A percentile compares a stretch with the other conserved stretches of the same genome.
These are phyloP conservation scores for Jatropha curcas DNA, from an alignment of 345 rosid genomes.

Conservation along the genomic window DNA sequence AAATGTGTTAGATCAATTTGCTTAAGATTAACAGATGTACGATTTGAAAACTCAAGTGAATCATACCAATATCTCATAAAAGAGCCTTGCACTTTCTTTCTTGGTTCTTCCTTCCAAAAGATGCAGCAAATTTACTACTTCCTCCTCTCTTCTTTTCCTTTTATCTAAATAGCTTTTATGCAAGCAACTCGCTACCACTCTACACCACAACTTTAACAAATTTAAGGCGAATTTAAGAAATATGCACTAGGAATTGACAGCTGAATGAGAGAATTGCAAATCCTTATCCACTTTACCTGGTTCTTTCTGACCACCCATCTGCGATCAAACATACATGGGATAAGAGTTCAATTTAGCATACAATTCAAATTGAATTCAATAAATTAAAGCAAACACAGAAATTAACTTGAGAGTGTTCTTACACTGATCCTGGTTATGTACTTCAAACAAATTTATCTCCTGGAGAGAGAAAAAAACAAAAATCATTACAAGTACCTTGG, in stretches of 20 bases:
- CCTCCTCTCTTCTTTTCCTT: slow-evolving; percentile 44
- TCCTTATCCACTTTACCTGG: slow-evolving; percentile 31
- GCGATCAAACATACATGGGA: slow-evolving; percentile 32
- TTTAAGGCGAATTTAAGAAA: slow-evolving; percentile 6
- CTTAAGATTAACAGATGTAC: neutral
- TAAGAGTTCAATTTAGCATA: neutral
- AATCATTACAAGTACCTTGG: neutral
- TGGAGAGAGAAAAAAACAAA: slow-evolving; percentile 15
- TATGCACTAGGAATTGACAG: neutral
- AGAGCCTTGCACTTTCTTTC: slow-evolving; percentile 65
- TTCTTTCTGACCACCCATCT: slow-evolving; percentile 70
- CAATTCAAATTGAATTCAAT: neutral
- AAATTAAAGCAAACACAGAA: neutral
- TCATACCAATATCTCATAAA: slow-evolving; percentile 85
- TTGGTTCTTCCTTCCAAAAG: slow-evolving; percentile 55
- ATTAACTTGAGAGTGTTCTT: slow-evolving; percentile 29
- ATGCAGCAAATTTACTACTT: slow-evolving; percentile 47
- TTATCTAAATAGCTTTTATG: slow-evolving; percentile 38
- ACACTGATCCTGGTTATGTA: slow-evolving; percentile 32
- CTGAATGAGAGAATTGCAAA: slow-evolving; percentile 6
- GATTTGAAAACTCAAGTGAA: neutral
- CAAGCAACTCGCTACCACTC: slow-evolving; percentile 55
- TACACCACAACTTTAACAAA: slow-evolving; percentile 30
- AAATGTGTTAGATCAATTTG: neutral
- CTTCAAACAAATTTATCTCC: slow-evolving; percentile 34